Evolutionary conservation across 2,329 filamentous ascomycete species (phyloP), one percentile per base, ranked within the genome.

Genomic region (Magnaporthiopsis poae): DNA sequence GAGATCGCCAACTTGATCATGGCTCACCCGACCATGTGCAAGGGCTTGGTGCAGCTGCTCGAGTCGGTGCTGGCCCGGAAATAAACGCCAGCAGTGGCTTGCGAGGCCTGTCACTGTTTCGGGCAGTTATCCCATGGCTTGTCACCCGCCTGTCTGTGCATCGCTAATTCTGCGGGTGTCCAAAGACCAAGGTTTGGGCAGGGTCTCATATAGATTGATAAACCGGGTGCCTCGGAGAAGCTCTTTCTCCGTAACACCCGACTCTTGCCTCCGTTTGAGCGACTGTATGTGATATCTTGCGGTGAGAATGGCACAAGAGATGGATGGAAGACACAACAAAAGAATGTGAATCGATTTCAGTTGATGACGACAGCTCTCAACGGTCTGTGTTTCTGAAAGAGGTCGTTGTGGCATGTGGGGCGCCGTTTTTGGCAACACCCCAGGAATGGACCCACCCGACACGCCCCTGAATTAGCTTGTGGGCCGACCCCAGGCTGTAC

Each of bases 11-110:
- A 68, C 61, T 60, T 71, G 35, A 65, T 70, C 21, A 65, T 71
- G 39, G 63, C 63, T 1, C 69, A 71, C 63, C 69, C 69, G 9
- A 71, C 68, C 11, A 66, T 70, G 62, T 65, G 64, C 61, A 67
- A 71, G 56, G 69, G 69, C 15, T 61, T 69, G n/a, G 63, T 70
- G 29, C n/a, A 21, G 46, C 29, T 65, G 29, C 66, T 65, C 36
- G 33, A 18, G 18, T 31, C 61, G 8, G 61, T 62, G 31, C 61
- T 18, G 3, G 27, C 60, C 29, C 29, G 60, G 60, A 35, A n/a
- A 62, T 33, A 56, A 12, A 9, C 9, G 35, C 35, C 9, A 36
- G 35, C 9, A 11, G 35, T 36, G 35, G 35, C 12, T 12, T 13
- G 27, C 27, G 27, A 27, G 27, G 27, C 27, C 2, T 27, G 46